Percentiles rank a stretch among this genome's conserved stretches.
These are phyloP conservation scores for Fusarium odoratissimum DNA, from an alignment of 2,329 filamentous ascomycete species.

Conservation along the genomic window DNA sequence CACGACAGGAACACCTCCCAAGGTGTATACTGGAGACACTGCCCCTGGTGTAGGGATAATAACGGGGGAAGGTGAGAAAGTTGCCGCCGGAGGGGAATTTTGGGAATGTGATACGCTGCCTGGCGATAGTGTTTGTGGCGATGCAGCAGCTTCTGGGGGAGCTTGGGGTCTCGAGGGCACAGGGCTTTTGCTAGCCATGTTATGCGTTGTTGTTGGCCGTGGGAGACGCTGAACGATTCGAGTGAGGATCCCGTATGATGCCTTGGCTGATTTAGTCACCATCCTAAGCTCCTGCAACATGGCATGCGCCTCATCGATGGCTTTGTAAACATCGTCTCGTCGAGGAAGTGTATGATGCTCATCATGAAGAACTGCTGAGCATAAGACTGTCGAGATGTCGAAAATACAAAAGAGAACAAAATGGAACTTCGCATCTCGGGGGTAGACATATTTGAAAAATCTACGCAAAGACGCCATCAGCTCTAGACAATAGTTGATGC, in stretches of 20 bases:
- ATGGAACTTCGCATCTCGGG: constrained; percentile 61
- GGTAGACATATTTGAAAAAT: constrained; percentile 58
- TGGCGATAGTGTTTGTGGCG: constrained; percentile 10
- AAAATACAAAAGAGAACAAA: constrained; percentile 63
- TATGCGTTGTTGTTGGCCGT: constrained; percentile 38
- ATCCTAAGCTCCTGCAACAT: constrained; percentile 49
- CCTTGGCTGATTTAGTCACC: constrained; percentile 48
- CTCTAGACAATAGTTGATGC: constrained; percentile 58
- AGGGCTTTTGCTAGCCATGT: constrained; percentile 6
- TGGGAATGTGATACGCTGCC: background rate
- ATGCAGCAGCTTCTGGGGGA: background rate
- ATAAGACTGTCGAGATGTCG: constrained; percentile 62
- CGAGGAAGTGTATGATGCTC: constrained; percentile 53
- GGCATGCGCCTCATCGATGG: constrained; percentile 52
- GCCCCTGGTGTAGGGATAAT: background rate
- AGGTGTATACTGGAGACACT: constrained; percentile 18
- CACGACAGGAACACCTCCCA: background rate
- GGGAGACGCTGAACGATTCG: constrained; percentile 47
- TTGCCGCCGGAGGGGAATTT: constrained; percentile 9
- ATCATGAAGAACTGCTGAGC: constrained; percentile 64
- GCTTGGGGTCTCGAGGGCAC: constrained; percentile 12
- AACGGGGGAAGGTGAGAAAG: constrained; percentile 3
- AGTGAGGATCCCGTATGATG: constrained; percentile 49
- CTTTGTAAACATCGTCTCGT: constrained; percentile 54
- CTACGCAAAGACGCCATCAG: constrained; percentile 54